Evolutionary conservation across 108 stramenopile species (phyloP), one percentile per base, ranked within the genome.

Genomic region (Pseudonitzschia multiseries): DNA sequence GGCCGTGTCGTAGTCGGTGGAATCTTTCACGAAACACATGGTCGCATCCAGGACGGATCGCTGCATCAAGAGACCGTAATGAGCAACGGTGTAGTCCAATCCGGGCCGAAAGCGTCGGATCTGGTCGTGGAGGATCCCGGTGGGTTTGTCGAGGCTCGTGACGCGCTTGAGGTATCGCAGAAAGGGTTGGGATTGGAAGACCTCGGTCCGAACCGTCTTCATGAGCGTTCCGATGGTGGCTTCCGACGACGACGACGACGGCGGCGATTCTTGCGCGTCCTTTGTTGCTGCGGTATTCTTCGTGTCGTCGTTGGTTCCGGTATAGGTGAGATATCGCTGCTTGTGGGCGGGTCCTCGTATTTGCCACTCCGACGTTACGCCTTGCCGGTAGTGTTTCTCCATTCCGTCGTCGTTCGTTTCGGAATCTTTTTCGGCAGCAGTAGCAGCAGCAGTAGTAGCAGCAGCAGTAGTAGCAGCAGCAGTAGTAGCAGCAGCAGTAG

Each of bases 31-130:
- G 77, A 87, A 87, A 68, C 92, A 95, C 52, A 97, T 73, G 17
- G 95, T 96, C 50, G 93, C 94, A 79, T 97, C 97, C 72, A 97
- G 71, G 9, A 94, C 93, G 27, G 88, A 52, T 61, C 80, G 56
- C 17, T 60, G 31, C 31, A 17, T 10, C 36, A 93, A 65, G 18
- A 93, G 78, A 2, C 94, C 95, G 79, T 96, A 87, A 69, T 97
- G 95, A 5, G 98, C 98, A 24, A 99, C 96, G 1, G 97, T 97
- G 73, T 99, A 99, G 81, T 99, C 98, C 29, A 97, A 79, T 1
- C 98, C 98, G 20, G 96, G 95, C 0, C 98, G 92, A 78, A 99
- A 99, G 10, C 96, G 86, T 43, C 98, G 84, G 20, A 93, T 84
- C 42, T 10, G 8, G 52, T 21, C 17, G n/a, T 82, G 57, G 0